phyloP scores from a whole-genome alignment of 768 basidiomycete genomes.

The Rhodocollybia butyracea region DNA sequence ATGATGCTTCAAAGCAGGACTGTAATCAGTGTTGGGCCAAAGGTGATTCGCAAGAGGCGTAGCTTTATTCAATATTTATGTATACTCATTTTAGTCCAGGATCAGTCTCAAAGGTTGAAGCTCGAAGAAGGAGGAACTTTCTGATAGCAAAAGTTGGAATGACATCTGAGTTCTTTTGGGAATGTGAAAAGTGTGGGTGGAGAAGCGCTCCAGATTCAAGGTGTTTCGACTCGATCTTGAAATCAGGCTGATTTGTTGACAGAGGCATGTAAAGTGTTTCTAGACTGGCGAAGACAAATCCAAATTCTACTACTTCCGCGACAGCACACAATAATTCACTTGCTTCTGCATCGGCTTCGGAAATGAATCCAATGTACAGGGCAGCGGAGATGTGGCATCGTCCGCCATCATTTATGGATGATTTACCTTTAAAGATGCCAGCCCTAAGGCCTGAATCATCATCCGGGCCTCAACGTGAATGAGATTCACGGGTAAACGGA shows the following conservation, averaged over 20 bases:
- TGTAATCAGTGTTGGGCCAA: not conserved
- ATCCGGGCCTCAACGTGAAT: no score
- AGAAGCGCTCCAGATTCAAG: not conserved
- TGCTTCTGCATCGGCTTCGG: not conserved
- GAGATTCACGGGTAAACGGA: no score
- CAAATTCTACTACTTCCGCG: not conserved
- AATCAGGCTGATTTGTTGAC: no score
- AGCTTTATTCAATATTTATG: not conserved
- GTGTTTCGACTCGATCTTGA: not conserved
- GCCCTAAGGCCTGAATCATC: not conserved
- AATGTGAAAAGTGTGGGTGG: slow-evolving; percentile 5
- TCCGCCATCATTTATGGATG: not conserved
- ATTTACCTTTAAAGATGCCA: slow-evolving; percentile 3
- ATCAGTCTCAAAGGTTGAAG: slow-evolving; percentile 4
- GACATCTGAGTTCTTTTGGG: not conserved
- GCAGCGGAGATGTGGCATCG: slow-evolving; percentile 3
- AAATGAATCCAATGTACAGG: slow-evolving; percentile 5
- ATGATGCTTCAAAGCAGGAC: not conserved
- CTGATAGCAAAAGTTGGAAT: not conserved
- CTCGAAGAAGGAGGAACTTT: slow-evolving; percentile 1
- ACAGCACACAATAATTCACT: not conserved
- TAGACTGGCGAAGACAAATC: not conserved
- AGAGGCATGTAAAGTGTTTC: not conserved
- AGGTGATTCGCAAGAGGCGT: not conserved
- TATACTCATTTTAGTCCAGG: not conserved